A percentile compares a stretch with the other conserved stretches of the same genome.
phyloP scores from a whole-genome alignment of 169 alveolate species.

The Plasmodium vivax region DNA sequence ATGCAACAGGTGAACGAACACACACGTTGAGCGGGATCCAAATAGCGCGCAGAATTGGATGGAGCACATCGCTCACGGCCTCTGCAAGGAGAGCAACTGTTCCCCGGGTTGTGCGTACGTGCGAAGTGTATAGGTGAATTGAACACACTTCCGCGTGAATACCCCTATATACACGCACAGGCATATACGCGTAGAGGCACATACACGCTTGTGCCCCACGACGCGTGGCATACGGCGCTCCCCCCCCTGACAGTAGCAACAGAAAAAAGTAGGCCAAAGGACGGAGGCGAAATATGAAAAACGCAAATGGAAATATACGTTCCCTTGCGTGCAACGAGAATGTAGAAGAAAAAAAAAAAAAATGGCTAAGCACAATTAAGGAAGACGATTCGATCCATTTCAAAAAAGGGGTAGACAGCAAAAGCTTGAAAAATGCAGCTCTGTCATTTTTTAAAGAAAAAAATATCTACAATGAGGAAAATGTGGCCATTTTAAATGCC shows the following conservation, averaged over 20 bases:
- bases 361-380: slow-evolving; percentile 40
- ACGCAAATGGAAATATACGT: slow-evolving; percentile 17
- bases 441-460: slow-evolving; percentile 51
- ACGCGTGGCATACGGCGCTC: neutral
- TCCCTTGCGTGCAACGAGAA: slow-evolving; percentile 12
- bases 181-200: too few species aligned
- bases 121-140: neutral
- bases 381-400: neutral
- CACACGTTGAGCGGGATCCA: neutral
- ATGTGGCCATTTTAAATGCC: slow-evolving; percentile 17
- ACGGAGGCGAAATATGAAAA: slow-evolving; percentile 28
- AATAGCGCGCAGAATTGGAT: neutral
- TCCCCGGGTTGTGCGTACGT: neutral
- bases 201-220: neutral
- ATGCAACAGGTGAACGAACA: neutral
- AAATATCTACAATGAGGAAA: slow-evolving; percentile 53
- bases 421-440: slow-evolving; percentile 33
- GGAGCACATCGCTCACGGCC: neutral
- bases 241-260: neutral
- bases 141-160: neutral
- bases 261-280: neutral
- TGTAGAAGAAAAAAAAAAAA: slow-evolving; percentile 41
- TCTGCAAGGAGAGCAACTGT: neutral
- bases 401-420: slow-evolving; percentile 14
- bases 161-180: neutral